These are phyloP conservation scores for Gonium pectorale DNA, from an alignment of 139 green algal species.

Conservation along the genomic window DNA sequence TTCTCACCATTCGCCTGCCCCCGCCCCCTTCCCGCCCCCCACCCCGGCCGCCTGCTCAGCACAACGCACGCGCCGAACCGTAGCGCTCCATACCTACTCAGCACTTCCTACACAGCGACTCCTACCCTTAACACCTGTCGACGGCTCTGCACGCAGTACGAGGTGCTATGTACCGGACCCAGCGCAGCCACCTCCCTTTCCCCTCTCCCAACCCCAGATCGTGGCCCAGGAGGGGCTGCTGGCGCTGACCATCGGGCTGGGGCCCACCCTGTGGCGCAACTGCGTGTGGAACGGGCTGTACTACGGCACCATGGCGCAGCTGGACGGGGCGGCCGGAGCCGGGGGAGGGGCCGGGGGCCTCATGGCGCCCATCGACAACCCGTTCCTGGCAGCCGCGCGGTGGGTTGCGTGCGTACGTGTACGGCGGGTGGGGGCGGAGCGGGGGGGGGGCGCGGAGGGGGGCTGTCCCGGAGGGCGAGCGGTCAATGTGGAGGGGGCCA, in stretches of 20 bases:
- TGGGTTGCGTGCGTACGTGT: background rate
- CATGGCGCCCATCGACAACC: conserved; percentile 37
- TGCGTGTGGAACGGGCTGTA: conserved; percentile 69
- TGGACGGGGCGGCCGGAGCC: background rate
- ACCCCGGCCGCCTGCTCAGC: too few species aligned
- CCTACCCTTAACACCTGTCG: too few species aligned
- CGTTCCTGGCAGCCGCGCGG: conserved; percentile 13
- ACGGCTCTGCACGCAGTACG: too few species aligned
- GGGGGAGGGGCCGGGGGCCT: background rate
- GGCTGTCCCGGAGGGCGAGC: too few species aligned
- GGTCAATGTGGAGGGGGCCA: too few species aligned
- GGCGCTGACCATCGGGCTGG: conserved; percentile 61
- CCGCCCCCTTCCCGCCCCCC: too few species aligned
- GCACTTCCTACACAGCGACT: too few species aligned
- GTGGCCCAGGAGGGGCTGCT: conserved; percentile 51
- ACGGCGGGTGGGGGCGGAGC: background rate
- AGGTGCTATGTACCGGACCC: too few species aligned
- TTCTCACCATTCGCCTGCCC: too few species aligned
- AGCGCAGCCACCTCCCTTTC: too few species aligned
- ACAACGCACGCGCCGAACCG: too few species aligned
- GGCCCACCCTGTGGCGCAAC: conserved; percentile 67
- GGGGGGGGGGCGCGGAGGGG: background rate
- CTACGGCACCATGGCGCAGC: conserved; percentile 56
- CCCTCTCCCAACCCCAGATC: background rate
- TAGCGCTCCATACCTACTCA: too few species aligned